These are phyloP conservation scores for Zygotorulaspora mrakii DNA, from an alignment of 1,139 yeast genomes.

Conservation along the genomic window DNA sequence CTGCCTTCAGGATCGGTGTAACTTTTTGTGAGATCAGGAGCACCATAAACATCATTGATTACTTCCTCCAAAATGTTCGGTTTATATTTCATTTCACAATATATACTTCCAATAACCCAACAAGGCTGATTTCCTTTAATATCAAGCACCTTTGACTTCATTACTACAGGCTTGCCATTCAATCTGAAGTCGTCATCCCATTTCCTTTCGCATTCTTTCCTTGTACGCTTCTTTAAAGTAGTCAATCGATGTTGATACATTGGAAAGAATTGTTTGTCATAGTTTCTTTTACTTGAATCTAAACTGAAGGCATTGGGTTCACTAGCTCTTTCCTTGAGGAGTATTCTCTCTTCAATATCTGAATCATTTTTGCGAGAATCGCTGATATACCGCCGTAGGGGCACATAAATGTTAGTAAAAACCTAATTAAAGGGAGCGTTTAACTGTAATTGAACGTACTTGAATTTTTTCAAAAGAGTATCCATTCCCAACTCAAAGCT, in stretches of 20 bases:
- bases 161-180: slow-evolving; percentile 39
- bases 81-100: slow-evolving; percentile 77
- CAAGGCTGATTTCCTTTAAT: slow-evolving; percentile 64
- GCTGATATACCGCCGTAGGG: slow-evolving; percentile 5
- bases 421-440: neutral
- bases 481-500: slow-evolving; percentile 10
- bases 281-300: slow-evolving; percentile 44
- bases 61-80: slow-evolving; percentile 84
- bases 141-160: slow-evolving; percentile 67
- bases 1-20: slow-evolving; percentile 52
- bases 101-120: slow-evolving; percentile 90
- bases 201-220: slow-evolving; percentile 44
- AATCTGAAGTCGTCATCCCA: slow-evolving; percentile 50
- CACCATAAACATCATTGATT: slow-evolving; percentile 46
- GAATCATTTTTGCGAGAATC: slow-evolving; percentile 13
- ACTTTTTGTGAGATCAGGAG: slow-evolving; percentile 39
- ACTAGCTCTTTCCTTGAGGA: slow-evolving; percentile 15
- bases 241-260: slow-evolving; percentile 66
- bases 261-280: slow-evolving; percentile 68
- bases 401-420: slow-evolving; percentile 8
- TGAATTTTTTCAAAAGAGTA: slow-evolving; percentile 15
- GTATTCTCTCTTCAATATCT: slow-evolving; percentile 6
- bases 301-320: slow-evolving; percentile 29
- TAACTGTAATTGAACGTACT: slow-evolving; percentile 14
- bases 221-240: slow-evolving; percentile 52